Percentiles rank a stretch among this genome's conserved stretches.
These are phyloP conservation scores for Pichia insulana DNA, from an alignment of 805 yeast genomes.

Conservation along the genomic window DNA sequence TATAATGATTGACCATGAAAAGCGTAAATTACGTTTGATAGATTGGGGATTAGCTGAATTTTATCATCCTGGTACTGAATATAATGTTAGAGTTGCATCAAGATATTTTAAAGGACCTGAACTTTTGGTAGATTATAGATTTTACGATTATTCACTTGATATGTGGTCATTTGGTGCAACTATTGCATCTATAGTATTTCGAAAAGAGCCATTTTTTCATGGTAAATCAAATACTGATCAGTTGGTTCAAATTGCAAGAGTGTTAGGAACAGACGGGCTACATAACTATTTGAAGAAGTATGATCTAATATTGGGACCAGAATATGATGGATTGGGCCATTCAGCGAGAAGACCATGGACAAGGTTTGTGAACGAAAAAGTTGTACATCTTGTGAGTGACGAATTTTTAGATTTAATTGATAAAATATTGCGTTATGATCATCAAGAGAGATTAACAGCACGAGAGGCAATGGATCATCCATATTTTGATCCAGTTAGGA, in stretches of 20 bases:
- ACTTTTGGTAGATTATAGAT: slow-evolving; percentile 72
- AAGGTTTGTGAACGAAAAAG: slow-evolving; percentile 60
- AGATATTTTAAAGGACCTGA: slow-evolving; percentile 93
- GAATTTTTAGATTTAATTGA: slow-evolving; percentile 80
- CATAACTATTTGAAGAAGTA: slow-evolving; percentile 63
- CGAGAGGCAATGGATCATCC: slow-evolving; percentile 77
- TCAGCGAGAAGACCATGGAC: slow-evolving; percentile 85
- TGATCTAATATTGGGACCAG: slow-evolving; percentile 58
- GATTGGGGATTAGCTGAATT: slow-evolving; percentile 97
- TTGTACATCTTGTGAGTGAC: slow-evolving; percentile 55
- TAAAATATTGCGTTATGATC: slow-evolving; percentile 74
- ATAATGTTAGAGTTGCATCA: slow-evolving; percentile 89
- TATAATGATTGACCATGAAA: slow-evolving; percentile 84
- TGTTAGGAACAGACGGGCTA: slow-evolving; percentile 78
- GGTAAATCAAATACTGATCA: slow-evolving; percentile 90
- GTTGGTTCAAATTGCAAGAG: slow-evolving; percentile 78
- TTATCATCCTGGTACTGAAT: slow-evolving; percentile 82
- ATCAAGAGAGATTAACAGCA: slow-evolving; percentile 81
- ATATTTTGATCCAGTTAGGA: slow-evolving; percentile 29
- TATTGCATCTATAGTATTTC: slow-evolving; percentile 82
- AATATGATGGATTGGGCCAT: slow-evolving; percentile 68
- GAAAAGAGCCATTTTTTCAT: slow-evolving; percentile 86
- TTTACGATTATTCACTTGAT: slow-evolving; percentile 86
- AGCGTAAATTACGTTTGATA: slow-evolving; percentile 63
- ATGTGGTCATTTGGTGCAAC: slow-evolving; percentile 93